Percentiles rank a stretch among this genome's conserved stretches.
These are phyloP conservation scores for Fusarium circinatum DNA, from an alignment of 2,329 filamentous ascomycete species.

Conservation along the genomic window DNA sequence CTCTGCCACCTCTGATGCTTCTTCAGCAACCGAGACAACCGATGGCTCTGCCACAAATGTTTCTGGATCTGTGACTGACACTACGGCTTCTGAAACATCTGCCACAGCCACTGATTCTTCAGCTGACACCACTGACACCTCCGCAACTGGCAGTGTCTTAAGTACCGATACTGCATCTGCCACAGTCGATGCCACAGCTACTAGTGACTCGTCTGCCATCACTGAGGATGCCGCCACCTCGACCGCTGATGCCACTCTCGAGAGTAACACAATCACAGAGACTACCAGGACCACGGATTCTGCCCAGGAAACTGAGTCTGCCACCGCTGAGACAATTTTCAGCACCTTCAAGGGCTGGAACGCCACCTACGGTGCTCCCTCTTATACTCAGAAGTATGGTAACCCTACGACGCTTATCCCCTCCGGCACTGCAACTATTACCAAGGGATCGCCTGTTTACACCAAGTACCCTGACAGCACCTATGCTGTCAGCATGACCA, in stretches of 20 bases:
- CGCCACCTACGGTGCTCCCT: constrained; percentile 12
- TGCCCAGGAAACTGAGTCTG: constrained; percentile 1
- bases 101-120: constrained; percentile 2
- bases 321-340: constrained; percentile 14
- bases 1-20: not conserved
- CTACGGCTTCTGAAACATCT: not conserved
- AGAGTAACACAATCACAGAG: not conserved
- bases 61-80: constrained; percentile 9
- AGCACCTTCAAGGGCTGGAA: constrained; percentile 35
- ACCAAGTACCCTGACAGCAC: constrained; percentile 20
- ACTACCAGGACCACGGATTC: not conserved
- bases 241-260: not conserved
- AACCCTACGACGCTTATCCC: constrained; percentile 7
- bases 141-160: not conserved
- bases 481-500: constrained; percentile 27
- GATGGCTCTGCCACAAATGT: constrained; percentile 31
- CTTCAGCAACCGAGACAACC: constrained; percentile 19
- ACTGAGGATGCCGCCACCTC: not conserved
- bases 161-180: not conserved
- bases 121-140: not conserved
- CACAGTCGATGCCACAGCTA: not conserved
- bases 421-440: not conserved
- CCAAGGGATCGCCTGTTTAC: constrained; percentile 13
- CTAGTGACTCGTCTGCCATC: not conserved
- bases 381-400: constrained; percentile 12